phyloP scores from a whole-genome alignment of 352 stramenopile species.

The Phytophthora crassamura region DNA sequence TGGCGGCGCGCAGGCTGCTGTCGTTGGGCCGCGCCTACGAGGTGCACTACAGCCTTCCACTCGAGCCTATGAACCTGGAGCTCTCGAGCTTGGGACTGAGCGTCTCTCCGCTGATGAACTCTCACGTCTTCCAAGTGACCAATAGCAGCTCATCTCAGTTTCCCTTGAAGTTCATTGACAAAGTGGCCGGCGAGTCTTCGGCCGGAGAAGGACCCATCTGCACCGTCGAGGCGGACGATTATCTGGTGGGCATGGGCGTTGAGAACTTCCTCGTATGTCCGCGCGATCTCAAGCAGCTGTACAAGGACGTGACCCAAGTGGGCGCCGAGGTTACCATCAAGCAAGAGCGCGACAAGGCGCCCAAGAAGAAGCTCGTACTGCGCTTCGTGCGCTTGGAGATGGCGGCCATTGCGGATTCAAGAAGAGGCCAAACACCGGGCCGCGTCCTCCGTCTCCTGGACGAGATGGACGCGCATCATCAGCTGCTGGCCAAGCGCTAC shows the following conservation, averaged over 20 bases:
- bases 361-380: slow-evolving; percentile 44
- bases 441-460: slow-evolving; percentile 57
- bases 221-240: slow-evolving; percentile 92
- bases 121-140: slow-evolving; percentile 61
- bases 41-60: slow-evolving; percentile 55
- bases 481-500: slow-evolving; percentile 46
- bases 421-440: slow-evolving; percentile 46
- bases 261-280: slow-evolving; percentile 64
- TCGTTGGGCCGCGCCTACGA: slow-evolving; percentile 64
- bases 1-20: slow-evolving; percentile 58
- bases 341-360: slow-evolving; percentile 28
- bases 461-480: slow-evolving; percentile 42
- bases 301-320: slow-evolving; percentile 43
- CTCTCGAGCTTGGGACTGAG: slow-evolving; percentile 55
- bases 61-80: slow-evolving; percentile 11
- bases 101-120: slow-evolving; percentile 51
- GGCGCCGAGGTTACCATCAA: slow-evolving; percentile 24
- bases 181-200: slow-evolving; percentile 28
- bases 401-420: slow-evolving; percentile 43
- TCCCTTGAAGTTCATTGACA: slow-evolving; percentile 48
- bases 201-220: slow-evolving; percentile 58
- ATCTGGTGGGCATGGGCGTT: slow-evolving; percentile 84
- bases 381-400: slow-evolving; percentile 67
- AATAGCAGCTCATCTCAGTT: slow-evolving; percentile 21
- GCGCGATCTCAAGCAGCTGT: slow-evolving; percentile 48